Percentiles rank a stretch among this genome's conserved stretches.
Evolutionary conservation across 352 stramenopile genomes (phyloP).

Genomic region (Albugo laibachii): DNA sequence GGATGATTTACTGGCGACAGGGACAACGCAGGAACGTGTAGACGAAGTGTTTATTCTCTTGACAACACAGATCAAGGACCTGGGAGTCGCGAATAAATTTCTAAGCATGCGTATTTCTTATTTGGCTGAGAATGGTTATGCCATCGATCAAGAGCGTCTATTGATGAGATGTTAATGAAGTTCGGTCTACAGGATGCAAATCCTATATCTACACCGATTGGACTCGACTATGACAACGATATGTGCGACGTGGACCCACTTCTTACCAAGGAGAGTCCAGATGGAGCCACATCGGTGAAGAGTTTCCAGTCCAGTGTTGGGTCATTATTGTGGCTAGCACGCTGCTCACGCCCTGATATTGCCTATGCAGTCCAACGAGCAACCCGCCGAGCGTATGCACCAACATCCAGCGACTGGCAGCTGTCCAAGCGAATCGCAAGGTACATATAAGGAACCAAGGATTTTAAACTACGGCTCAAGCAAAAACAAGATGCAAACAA

Average conservation of each 20-base stretch:
- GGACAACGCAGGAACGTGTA: background rate
- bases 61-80: background rate
- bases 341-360: slow-evolving; percentile 14
- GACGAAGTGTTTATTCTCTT: background rate
- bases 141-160: background rate
- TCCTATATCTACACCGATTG: background rate
- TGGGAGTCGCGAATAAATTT: background rate
- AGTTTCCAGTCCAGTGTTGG: slow-evolving; percentile 17
- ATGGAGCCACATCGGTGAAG: background rate
- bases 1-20: slow-evolving; percentile 1
- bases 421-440: slow-evolving; percentile 8
- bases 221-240: too few relatives aligned
- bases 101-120: background rate
- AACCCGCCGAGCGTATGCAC: slow-evolving; percentile 5
- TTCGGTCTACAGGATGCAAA: background rate
- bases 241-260: too few relatives aligned
- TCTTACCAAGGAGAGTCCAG: too few relatives aligned
- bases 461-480: slow-evolving; percentile 1
- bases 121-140: background rate
- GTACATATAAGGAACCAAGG: slow-evolving; percentile 11
- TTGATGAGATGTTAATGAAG: background rate
- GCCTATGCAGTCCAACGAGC: slow-evolving; percentile 11
- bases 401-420: slow-evolving; percentile 1
- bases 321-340: slow-evolving; percentile 14
- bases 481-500: slow-evolving; percentile 3